phyloP scores from a whole-genome alignment of 2,329 filamentous ascomycete species.

The Claviceps lovelessii region DNA sequence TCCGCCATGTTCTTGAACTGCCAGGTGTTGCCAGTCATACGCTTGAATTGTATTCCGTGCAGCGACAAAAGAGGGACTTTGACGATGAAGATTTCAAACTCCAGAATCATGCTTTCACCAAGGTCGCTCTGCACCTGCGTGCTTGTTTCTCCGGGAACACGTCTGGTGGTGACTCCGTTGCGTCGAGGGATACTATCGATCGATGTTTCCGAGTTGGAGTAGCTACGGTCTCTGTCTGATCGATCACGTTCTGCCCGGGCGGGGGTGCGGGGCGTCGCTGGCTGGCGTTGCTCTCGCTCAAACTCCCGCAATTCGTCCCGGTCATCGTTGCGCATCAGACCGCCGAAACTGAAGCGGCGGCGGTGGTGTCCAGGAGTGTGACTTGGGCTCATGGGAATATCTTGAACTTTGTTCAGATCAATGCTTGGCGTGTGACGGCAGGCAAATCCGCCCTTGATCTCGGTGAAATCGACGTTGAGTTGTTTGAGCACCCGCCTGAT shows the following conservation, averaged over 20 bases:
- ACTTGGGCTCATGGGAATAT: slow-evolving; percentile 45
- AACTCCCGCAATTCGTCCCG: slow-evolving; percentile 58
- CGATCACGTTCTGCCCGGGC: slow-evolving; percentile 22
- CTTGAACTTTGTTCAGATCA: slow-evolving; percentile 60
- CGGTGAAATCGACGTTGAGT: slow-evolving; percentile 76
- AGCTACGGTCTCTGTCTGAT: slow-evolving; percentile 46
- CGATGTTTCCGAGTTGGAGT: slow-evolving; percentile 76
- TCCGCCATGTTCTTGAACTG: slow-evolving; percentile 98
- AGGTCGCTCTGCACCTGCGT: slow-evolving; percentile 86
- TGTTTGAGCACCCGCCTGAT: slow-evolving; percentile 81
- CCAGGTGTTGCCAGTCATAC: slow-evolving; percentile 89
- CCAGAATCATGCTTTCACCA: slow-evolving; percentile 67
- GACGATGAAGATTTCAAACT: slow-evolving; percentile 94
- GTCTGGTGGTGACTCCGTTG: slow-evolving; percentile 31
- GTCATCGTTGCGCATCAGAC: slow-evolving; percentile 40
- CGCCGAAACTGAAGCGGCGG: slow-evolving; percentile 73
- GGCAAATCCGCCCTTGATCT: slow-evolving; percentile 87
- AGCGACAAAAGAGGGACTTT: slow-evolving; percentile 88
- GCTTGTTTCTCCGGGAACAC: slow-evolving; percentile 70
- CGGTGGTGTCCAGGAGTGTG: slow-evolving; percentile 51
- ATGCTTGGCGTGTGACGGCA: slow-evolving; percentile 85
- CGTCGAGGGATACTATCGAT: slow-evolving; percentile 55
- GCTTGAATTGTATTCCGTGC: slow-evolving; percentile 97
- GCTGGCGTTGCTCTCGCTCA: slow-evolving; percentile 23
- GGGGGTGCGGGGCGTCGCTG: slow-evolving; percentile 28